These are phyloP conservation scores for Puccinia brachypodii DNA, from an alignment of 1,284 basidiomycete genomes.

Conservation along the genomic window DNA sequence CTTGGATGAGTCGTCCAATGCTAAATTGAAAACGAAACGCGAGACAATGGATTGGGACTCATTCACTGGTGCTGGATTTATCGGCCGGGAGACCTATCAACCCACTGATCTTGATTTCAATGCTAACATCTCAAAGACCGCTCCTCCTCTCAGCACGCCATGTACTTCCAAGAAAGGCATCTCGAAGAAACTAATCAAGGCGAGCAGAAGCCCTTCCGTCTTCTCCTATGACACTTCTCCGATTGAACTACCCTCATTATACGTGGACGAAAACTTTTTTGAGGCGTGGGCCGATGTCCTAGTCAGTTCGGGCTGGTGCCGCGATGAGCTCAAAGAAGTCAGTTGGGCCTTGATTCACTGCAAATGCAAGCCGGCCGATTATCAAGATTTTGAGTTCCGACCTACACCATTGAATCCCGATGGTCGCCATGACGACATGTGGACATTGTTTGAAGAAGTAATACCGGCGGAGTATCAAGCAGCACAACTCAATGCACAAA, in stretches of 20 bases:
- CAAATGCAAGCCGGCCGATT: constrained; percentile 50
- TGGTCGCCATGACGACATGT: constrained; percentile 52
- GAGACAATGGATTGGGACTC: constrained; percentile 55
- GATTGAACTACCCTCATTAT: constrained; percentile 50
- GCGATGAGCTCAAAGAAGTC: constrained; percentile 55
- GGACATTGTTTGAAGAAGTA: constrained; percentile 55
- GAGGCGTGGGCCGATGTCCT: constrained; percentile 56
- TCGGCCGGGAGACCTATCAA: constrained; percentile 53
- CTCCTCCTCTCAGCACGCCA: constrained; percentile 42
- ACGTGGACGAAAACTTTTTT: constrained; percentile 54
- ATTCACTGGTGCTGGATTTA: constrained; percentile 53
- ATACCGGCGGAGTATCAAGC: constrained; percentile 54
- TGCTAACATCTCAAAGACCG: constrained; percentile 48
- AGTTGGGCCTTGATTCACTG: constrained; percentile 54
- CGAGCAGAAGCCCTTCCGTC: constrained; percentile 50
- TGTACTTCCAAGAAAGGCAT: constrained; percentile 48
- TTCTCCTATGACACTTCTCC: constrained; percentile 55
- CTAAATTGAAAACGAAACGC: constrained; percentile 44
- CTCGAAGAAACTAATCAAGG: constrained; percentile 50
- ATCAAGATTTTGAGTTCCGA: constrained; percentile 37
- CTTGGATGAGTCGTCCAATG: constrained; percentile 51
- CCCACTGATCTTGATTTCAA: constrained; percentile 54
- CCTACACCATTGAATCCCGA: constrained; percentile 38
- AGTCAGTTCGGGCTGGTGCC: constrained; percentile 54
- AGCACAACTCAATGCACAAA: not conserved